These are phyloP conservation scores for Tetrahymena malaccensis DNA, from an alignment of 73 alveolate species.

Conservation along the genomic window DNA sequence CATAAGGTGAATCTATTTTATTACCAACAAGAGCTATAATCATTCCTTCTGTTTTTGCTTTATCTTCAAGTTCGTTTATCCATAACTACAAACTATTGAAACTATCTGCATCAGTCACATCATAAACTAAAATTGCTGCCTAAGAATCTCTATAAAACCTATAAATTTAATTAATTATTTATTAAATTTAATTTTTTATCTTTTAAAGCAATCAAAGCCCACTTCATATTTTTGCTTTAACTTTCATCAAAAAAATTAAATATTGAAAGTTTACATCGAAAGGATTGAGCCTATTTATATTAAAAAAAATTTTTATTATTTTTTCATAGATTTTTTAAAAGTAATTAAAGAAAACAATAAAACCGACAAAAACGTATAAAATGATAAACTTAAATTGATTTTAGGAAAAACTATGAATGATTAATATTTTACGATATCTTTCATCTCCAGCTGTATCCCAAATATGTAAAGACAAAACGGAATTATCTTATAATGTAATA, in stretches of 20 bases:
- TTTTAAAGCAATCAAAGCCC: not conserved
- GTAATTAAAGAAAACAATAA: not conserved
- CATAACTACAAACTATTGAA: conserved; percentile 31
- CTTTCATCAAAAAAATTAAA: not conserved
- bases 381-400: not conserved
- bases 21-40: conserved; percentile 39
- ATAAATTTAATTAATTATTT: not conserved
- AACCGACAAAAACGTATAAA: not conserved
- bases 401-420: not conserved
- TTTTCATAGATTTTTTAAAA: not conserved
- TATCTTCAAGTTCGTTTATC: conserved; percentile 31
- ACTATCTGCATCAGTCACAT: conserved; percentile 32
- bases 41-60: conserved; percentile 15
- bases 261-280: not conserved
- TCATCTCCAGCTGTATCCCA: conserved; percentile 48
- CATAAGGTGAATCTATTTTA: conserved; percentile 38
- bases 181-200: not conserved
- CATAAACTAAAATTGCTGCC: conserved; percentile 40
- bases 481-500: conserved; percentile 15
- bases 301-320: not conserved
- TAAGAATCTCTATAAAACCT: conserved; percentile 30
- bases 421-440: conserved; percentile 13
- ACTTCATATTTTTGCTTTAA: not conserved
- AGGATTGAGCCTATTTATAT: not conserved
- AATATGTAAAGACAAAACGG: conserved; percentile 13